A percentile compares a stretch with the other conserved stretches of the same genome.
Conservation (phyloP, 2,329 filamentous ascomycete species). For the Aureobasidium leucospermi region DNA sequence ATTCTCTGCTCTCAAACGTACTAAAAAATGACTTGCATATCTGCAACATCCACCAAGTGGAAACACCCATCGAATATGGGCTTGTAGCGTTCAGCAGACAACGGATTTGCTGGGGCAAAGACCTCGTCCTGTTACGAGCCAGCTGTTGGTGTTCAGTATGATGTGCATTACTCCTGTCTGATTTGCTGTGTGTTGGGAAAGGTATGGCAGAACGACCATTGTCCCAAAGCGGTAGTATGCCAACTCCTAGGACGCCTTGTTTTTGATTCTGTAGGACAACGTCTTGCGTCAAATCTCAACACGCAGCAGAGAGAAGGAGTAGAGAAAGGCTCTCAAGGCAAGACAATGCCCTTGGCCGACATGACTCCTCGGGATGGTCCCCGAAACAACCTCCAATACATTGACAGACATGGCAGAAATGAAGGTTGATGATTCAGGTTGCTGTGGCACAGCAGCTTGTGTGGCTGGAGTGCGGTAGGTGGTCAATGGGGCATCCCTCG, state of each 20-base stretch:
- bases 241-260: neutral
- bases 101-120: no score
- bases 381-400: neutral
- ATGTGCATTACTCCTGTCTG: neutral
- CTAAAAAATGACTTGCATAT: neutral
- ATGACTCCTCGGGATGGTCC: neutral
- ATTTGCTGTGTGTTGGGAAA: neutral
- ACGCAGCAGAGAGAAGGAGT: neutral
- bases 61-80: no score
- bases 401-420: neutral
- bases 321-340: no score
- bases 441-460: constrained; percentile 4
- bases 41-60: neutral
- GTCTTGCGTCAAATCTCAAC: neutral
- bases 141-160: no score
- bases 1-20: neutral
- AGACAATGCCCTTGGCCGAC: neutral
- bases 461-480: neutral
- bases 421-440: neutral
- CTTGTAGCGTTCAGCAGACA: no score
- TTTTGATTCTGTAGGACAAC: neutral
- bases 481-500: neutral
- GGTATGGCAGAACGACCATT: neutral
- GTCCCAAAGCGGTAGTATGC: neutral
- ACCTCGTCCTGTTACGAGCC: no score